Conservation (phyloP, 1,284 basidiomycete species). For the Wallemia mellicola region DNA sequence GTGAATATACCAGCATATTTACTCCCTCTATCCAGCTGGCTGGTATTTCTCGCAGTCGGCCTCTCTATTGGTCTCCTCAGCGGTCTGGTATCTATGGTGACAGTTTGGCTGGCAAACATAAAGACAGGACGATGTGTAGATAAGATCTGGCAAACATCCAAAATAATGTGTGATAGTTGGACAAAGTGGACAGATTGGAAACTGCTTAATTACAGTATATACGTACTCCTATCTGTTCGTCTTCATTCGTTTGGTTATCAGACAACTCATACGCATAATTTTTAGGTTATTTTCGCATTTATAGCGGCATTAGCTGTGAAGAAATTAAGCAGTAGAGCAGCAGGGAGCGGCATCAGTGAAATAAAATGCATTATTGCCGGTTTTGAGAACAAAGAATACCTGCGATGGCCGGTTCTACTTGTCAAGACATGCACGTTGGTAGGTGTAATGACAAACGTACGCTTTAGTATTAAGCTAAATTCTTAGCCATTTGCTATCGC, state of each 20-base stretch:
- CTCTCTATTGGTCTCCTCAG: constrained; percentile 74
- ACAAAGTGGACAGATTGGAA: constrained; percentile 57
- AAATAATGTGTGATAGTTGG: constrained; percentile 84
- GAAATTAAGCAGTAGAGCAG: constrained; percentile 72
- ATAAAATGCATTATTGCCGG: constrained; percentile 96
- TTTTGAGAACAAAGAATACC: constrained; percentile 84
- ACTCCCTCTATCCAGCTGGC: constrained; percentile 1
- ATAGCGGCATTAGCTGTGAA: constrained; percentile 63
- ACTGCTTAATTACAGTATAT: constrained; percentile 48
- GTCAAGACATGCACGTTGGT: constrained; percentile 80
- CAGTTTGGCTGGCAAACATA: constrained; percentile 92
- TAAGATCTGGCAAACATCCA: constrained; percentile 94
- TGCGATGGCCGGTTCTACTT: constrained; percentile 59
- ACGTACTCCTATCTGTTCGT: constrained; percentile 62
- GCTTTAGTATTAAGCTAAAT: too few relatives aligned
- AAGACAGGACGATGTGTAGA: constrained; percentile 90
- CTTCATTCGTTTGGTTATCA: background rate
- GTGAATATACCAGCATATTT: background rate
- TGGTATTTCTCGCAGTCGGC: constrained; percentile 22
- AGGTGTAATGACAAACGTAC: too few relatives aligned
- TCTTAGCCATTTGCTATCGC: constrained; percentile 93
- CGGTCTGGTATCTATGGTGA: constrained; percentile 76
- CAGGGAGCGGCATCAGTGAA: constrained; percentile 92
- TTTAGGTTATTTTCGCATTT: constrained; percentile 43
- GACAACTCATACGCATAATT: background rate